Evolutionary conservation across 805 yeast species (phyloP), one percentile per base, ranked within the genome.

Genomic region (Kluyveromyces siamensis): DNA sequence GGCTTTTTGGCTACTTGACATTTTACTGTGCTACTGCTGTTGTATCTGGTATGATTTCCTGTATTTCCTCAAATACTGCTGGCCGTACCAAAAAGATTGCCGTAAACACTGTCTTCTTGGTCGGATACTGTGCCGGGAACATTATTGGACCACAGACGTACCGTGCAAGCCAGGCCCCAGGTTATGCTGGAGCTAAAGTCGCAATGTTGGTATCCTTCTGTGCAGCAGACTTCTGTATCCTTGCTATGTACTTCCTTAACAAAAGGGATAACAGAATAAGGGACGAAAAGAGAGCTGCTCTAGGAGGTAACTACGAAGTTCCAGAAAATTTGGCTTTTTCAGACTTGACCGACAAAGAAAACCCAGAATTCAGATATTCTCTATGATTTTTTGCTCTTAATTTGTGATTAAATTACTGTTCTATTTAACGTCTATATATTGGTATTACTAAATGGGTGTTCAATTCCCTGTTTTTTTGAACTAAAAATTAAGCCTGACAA

Each of bases 61-160:
- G 39, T 27, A 42, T 48, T 13, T 45, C 51, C 13, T 40, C 51
- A 21, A 46, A 48, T 37, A 35, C 49, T 9, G 77, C 77, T 7
- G 85, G 85, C 8, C 75, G 73, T 56, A 78, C 84, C 10, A 48
- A 48, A 19, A 58, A 66, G 69, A 49, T 50, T 9, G 63, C 68
- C 8, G 67, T 75, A 57, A 71, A 67, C 27, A 66, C 66, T 18
- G 53, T 72, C 52, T 61, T 64, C 50, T 65, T 70, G 62, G 55
- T 66, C 6, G 59, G 63, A 0, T 76, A 75, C 54, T 63, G 71
- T 39, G 52, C 73, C 38, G 63, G 71, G 6, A 48, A 48, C 39
- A 46, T 48, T 46, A 64, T 70, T 44, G 83, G 83, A 3, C 81
- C 83, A 1, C 80, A 75, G 50, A 66, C 76, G 2, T 76, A 76